Percentiles rank a stretch among this genome's conserved stretches.
Conservation (phyloP, 768 basidiomycete species). For the Mycena leptocephala region DNA sequence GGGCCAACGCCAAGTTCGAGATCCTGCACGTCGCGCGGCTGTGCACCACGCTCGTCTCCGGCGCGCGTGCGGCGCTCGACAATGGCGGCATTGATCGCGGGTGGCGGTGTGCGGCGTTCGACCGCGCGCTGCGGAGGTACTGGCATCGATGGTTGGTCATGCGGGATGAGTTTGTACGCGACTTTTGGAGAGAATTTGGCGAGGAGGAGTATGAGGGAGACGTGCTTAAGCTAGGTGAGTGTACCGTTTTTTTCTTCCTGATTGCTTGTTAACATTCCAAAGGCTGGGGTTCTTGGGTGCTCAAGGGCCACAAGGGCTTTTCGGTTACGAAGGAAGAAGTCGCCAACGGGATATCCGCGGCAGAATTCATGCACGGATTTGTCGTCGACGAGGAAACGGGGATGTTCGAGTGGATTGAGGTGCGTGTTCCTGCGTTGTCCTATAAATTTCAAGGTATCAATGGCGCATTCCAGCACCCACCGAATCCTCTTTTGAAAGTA, state of each 20-base stretch:
- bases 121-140: constrained; percentile 60
- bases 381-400: not conserved
- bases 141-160: constrained; percentile 60
- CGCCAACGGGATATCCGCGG: constrained; percentile 49
- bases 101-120: constrained; percentile 60
- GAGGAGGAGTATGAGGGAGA: constrained; percentile 60
- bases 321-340: constrained; percentile 55
- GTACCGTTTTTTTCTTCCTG: not conserved
- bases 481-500: not conserved
- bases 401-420: not conserved
- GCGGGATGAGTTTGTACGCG: constrained; percentile 54
- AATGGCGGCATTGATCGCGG: constrained; percentile 46
- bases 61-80: constrained; percentile 44
- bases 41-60: constrained; percentile 50
- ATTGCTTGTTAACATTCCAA: not conserved
- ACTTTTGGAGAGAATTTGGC: constrained; percentile 59
- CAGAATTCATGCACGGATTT: constrained; percentile 49
- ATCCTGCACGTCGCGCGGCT: constrained; percentile 60
- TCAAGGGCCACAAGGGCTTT: constrained; percentile 61
- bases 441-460: not conserved
- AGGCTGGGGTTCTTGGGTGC: constrained; percentile 58
- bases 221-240: constrained; percentile 56
- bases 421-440: not conserved
- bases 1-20: constrained; percentile 59
- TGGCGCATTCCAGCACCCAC: not conserved